phyloP scores from a whole-genome alignment of 148 eudicot genomes.

The Selenicereus undatus region DNA sequence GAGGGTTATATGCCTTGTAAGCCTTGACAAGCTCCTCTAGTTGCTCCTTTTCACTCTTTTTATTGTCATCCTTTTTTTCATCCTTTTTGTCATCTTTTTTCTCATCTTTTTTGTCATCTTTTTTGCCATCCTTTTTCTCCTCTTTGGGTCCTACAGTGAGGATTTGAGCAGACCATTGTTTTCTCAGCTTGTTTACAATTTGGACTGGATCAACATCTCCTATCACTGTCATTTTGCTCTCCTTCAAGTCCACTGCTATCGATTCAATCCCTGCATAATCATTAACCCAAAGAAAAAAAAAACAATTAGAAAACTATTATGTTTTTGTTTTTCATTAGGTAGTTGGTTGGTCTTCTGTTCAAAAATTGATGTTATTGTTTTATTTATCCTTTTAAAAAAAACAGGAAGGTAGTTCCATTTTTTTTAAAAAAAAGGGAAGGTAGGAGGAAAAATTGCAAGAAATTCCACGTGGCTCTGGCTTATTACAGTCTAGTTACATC shows the following conservation, averaged over 20 bases:
- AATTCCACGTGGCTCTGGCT: too few species aligned
- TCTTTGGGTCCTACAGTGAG: conserved; percentile 65
- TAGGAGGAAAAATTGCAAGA: too few species aligned
- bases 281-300: neutral
- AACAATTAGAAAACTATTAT: too few species aligned
- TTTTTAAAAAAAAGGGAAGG: too few species aligned
- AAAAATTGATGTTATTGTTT: too few species aligned
- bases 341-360: too few species aligned
- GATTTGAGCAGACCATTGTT: conserved; percentile 41
- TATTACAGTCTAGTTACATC: too few species aligned
- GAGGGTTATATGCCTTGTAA: conserved; percentile 23
- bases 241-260: conserved; percentile 55
- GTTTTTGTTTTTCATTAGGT: too few species aligned
- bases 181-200: conserved; percentile 46
- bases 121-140: conserved; percentile 28
- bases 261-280: conserved; percentile 54
- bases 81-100: conserved; percentile 17
- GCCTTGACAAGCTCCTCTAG: conserved; percentile 31
- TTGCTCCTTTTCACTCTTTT: conserved; percentile 22
- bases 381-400: too few species aligned
- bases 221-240: conserved; percentile 51
- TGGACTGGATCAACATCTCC: conserved; percentile 55
- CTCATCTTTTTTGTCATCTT: conserved; percentile 13
- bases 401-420: too few species aligned
- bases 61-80: conserved; percentile 16